Percentiles rank a stretch among this genome's conserved stretches.
Conservation (phyloP, 106 monocot species). For the Posidonia australis region DNA sequence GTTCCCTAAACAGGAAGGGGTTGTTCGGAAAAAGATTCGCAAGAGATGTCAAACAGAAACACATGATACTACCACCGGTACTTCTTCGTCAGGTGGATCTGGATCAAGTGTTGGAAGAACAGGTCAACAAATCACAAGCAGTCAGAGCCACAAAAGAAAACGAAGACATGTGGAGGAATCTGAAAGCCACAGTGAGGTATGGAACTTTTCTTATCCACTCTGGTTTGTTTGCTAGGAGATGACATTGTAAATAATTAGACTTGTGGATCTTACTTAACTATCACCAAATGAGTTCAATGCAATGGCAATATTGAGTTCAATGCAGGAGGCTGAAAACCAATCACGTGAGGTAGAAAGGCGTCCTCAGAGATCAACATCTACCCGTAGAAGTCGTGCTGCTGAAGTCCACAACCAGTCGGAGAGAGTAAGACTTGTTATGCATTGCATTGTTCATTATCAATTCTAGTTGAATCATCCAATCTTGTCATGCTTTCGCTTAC, state of each 20-base stretch:
- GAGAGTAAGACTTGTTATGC: conserved; percentile 36
- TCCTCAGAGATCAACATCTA: conserved; percentile 22
- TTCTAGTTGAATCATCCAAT: too few relatives aligned
- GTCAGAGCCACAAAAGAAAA: conserved; percentile 51
- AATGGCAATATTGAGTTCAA: too few relatives aligned
- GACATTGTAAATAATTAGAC: too few relatives aligned
- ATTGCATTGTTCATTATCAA: background rate
- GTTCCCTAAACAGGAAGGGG: conserved; percentile 6
- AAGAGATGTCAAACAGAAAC: conserved; percentile 17
- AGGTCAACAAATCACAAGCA: conserved; percentile 17
- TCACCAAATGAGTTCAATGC: too few relatives aligned
- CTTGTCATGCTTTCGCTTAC: too few relatives aligned
- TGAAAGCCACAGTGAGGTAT: conserved; percentile 69
- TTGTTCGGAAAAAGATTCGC: background rate
- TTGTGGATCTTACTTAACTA: too few relatives aligned
- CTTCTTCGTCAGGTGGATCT: conserved; percentile 53
- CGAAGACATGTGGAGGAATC: conserved; percentile 44
- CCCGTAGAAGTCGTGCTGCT: conserved; percentile 70
- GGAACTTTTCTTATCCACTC: background rate
- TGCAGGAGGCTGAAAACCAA: conserved; percentile 66
- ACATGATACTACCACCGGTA: conserved; percentile 17
- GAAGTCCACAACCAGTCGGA: conserved; percentile 95
- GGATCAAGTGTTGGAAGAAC: conserved; percentile 41
- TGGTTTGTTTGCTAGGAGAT: too few relatives aligned
- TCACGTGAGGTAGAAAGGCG: conserved; percentile 31